Conservation (phyloP, 768 basidiomycete species). For the Leucocoprinus leucothites region DNA sequence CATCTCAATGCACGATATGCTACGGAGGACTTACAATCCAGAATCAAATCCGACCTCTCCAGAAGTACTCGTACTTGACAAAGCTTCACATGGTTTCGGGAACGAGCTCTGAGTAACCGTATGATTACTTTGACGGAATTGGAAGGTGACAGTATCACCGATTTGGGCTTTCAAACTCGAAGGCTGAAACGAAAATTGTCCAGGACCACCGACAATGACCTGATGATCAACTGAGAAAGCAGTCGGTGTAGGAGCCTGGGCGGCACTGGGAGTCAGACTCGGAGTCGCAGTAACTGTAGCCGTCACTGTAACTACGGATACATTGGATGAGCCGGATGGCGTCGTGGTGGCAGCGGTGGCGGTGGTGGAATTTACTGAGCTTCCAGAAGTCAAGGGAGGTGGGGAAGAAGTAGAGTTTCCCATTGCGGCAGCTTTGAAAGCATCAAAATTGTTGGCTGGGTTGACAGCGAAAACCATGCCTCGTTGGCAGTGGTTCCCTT, state of each 20-base stretch:
- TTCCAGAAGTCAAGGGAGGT: too few relatives aligned
- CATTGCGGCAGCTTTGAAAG: slow-evolving; percentile 53
- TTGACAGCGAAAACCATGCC: slow-evolving; percentile 36
- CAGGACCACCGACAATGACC: slow-evolving; percentile 40
- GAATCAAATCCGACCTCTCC: slow-evolving; percentile 44
- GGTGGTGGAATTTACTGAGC: too few relatives aligned
- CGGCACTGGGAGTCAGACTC: too few relatives aligned
- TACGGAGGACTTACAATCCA: slow-evolving; percentile 33
- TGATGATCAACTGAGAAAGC: slow-evolving; percentile 26
- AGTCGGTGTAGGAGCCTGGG: too few relatives aligned
- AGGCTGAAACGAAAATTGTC: slow-evolving; percentile 35
- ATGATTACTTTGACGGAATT: slow-evolving; percentile 49
- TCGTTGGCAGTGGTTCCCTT: slow-evolving; percentile 14
- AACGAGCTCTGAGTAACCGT: slow-evolving; percentile 42
- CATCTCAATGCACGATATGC: too few relatives aligned
- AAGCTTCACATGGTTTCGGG: slow-evolving; percentile 37
- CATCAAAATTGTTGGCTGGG: slow-evolving; percentile 48
- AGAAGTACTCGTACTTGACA: slow-evolving; percentile 40
- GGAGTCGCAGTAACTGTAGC: too few relatives aligned
- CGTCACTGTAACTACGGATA: too few relatives aligned
- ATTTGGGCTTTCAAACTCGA: slow-evolving; percentile 42
- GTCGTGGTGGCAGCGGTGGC: too few relatives aligned
- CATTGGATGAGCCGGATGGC: too few relatives aligned
- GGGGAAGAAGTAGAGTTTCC: slow-evolving; percentile 14
- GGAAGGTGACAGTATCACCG: slow-evolving; percentile 48